phyloP scores from a whole-genome alignment of 805 yeast genomes.

The Kuraishia cidri region DNA sequence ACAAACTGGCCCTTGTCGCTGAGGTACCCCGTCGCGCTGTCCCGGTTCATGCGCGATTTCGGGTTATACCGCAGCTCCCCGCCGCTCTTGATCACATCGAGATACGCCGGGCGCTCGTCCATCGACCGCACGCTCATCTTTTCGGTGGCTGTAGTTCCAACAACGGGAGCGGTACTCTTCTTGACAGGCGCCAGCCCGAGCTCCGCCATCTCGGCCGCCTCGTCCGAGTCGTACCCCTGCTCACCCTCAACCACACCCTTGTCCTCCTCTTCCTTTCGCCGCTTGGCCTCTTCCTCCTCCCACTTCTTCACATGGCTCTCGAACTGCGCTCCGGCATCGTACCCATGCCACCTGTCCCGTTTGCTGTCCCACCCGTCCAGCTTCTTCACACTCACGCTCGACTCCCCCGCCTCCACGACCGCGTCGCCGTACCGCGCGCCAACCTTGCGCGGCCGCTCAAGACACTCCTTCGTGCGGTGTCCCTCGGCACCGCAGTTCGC shows the following conservation, averaged over 20 bases:
- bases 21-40: slow-evolving; percentile 15
- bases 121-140: slow-evolving; percentile 49
- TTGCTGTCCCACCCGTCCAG: slow-evolving; percentile 55
- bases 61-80: slow-evolving; percentile 43
- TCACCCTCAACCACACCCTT: slow-evolving; percentile 6
- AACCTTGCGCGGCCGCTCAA: slow-evolving; percentile 43
- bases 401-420: slow-evolving; percentile 13
- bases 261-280: background rate
- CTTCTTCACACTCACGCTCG: slow-evolving; percentile 10
- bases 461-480: slow-evolving; percentile 44
- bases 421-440: slow-evolving; percentile 15
- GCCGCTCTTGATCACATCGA: slow-evolving; percentile 36
- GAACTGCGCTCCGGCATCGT: slow-evolving; percentile 51
- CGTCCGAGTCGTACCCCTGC: too few species aligned
- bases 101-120: slow-evolving; percentile 70
- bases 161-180: slow-evolving; percentile 1
- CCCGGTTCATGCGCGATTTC: slow-evolving; percentile 32
- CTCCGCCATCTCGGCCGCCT: slow-evolving; percentile 30
- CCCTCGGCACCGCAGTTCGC: slow-evolving; percentile 48
- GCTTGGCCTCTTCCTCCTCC: slow-evolving; percentile 23
- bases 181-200: slow-evolving; percentile 24
- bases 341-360: slow-evolving; percentile 80
- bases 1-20: slow-evolving; percentile 39
- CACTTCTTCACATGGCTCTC: slow-evolving; percentile 37
- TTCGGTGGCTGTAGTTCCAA: background rate